phyloP scores from a whole-genome alignment of 2,329 filamentous ascomycete genomes.

The Raffaelea deltoideospora region DNA sequence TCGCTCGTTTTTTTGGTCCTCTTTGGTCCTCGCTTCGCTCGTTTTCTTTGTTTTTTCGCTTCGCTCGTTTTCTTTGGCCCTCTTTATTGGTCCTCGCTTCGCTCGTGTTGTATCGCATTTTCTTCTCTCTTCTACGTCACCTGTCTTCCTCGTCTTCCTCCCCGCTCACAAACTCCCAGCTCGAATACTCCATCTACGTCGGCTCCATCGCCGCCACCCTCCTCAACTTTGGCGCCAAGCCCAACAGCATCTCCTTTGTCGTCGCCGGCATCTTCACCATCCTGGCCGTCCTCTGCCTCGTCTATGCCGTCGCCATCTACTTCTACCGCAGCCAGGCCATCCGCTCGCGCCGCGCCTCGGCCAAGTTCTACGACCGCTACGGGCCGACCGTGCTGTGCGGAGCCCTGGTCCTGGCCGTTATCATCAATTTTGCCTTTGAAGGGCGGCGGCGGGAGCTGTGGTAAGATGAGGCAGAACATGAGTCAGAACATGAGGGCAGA shows the following conservation, averaged over 20 bases:
- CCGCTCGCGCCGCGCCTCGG: constrained; percentile 57
- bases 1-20: too few species aligned
- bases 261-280: constrained; percentile 68
- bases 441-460: constrained; percentile 44
- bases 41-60: constrained; percentile 1
- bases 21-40: too few species aligned
- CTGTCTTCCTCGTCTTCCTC: not conserved
- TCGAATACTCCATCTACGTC: constrained; percentile 93
- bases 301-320: constrained; percentile 75
- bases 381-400: constrained; percentile 67
- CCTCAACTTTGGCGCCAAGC: constrained; percentile 59
- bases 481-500: too few species aligned
- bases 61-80: too few species aligned
- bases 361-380: constrained; percentile 80
- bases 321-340: constrained; percentile 81
- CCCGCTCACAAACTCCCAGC: constrained; percentile 26
- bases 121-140: not conserved
- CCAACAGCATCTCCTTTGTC: constrained; percentile 43
- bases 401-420: constrained; percentile 58
- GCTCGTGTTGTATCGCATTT: too few species aligned
- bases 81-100: too few species aligned
- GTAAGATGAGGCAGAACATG: too few species aligned
- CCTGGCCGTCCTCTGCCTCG: constrained; percentile 60
- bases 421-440: constrained; percentile 67
- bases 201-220: constrained; percentile 73